phyloP scores from a whole-genome alignment of 495 filamentous ascomycete genomes.

The Terfezia boudieri region DNA sequence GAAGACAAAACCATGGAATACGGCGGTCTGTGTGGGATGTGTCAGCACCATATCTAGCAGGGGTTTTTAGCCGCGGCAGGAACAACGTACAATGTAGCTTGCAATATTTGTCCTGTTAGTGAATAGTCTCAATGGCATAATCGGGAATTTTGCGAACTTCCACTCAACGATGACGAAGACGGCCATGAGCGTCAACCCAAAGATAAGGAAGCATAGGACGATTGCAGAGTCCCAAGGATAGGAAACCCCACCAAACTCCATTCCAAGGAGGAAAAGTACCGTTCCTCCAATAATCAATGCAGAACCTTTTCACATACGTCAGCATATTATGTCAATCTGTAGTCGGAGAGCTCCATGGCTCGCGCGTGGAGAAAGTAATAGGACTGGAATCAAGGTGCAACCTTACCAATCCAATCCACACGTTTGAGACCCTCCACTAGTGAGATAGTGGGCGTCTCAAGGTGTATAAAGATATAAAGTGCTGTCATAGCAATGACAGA shows the following conservation, averaged over 20 bases:
- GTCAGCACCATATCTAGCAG: background rate
- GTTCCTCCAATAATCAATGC: constrained; percentile 51
- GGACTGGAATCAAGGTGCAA: background rate
- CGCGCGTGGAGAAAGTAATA: too few relatives aligned
- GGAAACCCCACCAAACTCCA: constrained; percentile 56
- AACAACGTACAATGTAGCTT: constrained; percentile 10
- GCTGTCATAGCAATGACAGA: constrained; percentile 45
- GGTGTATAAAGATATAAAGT: constrained; percentile 45
- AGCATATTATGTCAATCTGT: too few relatives aligned
- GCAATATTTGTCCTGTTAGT: constrained; percentile 34
- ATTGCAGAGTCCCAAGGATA: constrained; percentile 52
- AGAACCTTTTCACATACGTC: constrained; percentile 2
- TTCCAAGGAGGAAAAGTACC: constrained; percentile 59
- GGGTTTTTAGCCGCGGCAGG: too few relatives aligned
- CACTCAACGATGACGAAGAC: constrained; percentile 47
- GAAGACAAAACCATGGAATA: constrained; percentile 51
- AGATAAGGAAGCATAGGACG: constrained; percentile 58
- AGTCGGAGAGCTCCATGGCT: too few relatives aligned
- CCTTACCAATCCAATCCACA: constrained; percentile 17
- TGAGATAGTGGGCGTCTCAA: constrained; percentile 55
- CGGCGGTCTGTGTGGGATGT: constrained; percentile 22
- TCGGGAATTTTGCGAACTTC: constrained; percentile 50
- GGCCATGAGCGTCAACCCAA: constrained; percentile 38
- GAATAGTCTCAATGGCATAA: constrained; percentile 57
- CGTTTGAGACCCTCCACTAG: constrained; percentile 41